Conservation (phyloP, 1,284 basidiomycete genomes). For the Sanghuangporus weigelae region DNA sequence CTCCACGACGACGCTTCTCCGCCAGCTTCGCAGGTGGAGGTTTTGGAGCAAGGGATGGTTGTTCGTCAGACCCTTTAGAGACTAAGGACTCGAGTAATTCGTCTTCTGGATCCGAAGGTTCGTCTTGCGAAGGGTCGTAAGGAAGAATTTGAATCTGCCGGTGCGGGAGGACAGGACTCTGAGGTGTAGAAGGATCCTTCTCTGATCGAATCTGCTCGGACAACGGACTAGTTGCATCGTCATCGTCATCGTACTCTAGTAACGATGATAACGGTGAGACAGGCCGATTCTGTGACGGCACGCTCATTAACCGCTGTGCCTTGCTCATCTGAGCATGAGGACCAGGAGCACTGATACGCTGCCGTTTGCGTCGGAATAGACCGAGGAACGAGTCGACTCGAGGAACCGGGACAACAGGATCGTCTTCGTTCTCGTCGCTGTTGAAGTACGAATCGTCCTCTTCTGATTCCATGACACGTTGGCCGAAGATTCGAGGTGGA, state of each 20-base stretch:
- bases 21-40: slow-evolving; percentile 28
- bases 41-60: slow-evolving; percentile 39
- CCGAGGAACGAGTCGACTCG: not conserved
- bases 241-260: slow-evolving; percentile 71
- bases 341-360: slow-evolving; percentile 7
- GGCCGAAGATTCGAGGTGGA: slow-evolving; percentile 23
- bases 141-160: slow-evolving; percentile 33
- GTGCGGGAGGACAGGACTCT: slow-evolving; percentile 36
- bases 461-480: slow-evolving; percentile 53
- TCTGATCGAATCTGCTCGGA: slow-evolving; percentile 5
- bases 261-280: slow-evolving; percentile 52
- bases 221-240: slow-evolving; percentile 37
- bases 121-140: slow-evolving; percentile 29
- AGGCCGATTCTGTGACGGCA: slow-evolving; percentile 39
- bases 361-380: slow-evolving; percentile 25
- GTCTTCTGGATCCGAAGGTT: slow-evolving; percentile 48
- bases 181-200: slow-evolving; percentile 3
- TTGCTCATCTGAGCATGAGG: slow-evolving; percentile 17
- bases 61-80: slow-evolving; percentile 30
- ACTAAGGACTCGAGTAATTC: slow-evolving; percentile 49
- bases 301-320: slow-evolving; percentile 33
- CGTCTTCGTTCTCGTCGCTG: slow-evolving; percentile 68
- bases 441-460: slow-evolving; percentile 92
- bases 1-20: slow-evolving; percentile 67
- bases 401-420: slow-evolving; percentile 24